Evolutionary conservation across 331 rosid genomes (phyloP).

Genomic region (Pyracantha coccinea): DNA sequence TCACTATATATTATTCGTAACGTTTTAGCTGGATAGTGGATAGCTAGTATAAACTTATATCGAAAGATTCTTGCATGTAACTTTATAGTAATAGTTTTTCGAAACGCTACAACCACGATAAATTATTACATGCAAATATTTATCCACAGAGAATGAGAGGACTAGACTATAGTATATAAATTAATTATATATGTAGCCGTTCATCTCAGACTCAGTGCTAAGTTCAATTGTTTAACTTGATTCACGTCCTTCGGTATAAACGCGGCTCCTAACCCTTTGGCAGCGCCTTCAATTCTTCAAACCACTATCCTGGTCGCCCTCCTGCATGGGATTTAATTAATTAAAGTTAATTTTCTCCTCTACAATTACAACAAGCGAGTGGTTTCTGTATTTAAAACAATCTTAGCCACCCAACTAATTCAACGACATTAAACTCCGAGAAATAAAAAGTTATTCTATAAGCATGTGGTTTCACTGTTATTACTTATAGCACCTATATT

Average conservation of each 20-base stretch:
- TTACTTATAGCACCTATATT: no score
- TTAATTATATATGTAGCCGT: neutral
- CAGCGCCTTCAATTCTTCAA: slow-evolving; percentile 18
- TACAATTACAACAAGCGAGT: neutral
- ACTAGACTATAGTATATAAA: no score
- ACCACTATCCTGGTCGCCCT: neutral
- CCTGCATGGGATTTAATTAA: neutral
- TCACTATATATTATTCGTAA: no score
- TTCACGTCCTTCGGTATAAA: neutral
- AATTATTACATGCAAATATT: no score
- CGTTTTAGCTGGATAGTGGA: neutral
- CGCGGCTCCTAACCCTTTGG: neutral
- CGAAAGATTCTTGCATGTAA: no score
- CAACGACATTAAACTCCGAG: neutral
- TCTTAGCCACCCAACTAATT: neutral
- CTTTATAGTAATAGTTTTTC: no score
- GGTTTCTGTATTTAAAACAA: neutral
- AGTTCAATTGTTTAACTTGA: neutral
- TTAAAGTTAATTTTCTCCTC: neutral
- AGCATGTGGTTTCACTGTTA: no score
- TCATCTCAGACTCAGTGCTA: neutral
- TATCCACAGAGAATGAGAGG: neutral
- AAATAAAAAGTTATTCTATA: no score
- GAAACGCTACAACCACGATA: neutral
- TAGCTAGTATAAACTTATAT: neutral